A percentile compares a stretch with the other conserved stretches of the same genome.
Evolutionary conservation across 345 rosid genomes (phyloP).

Genomic region (Sapria himalayana): DNA sequence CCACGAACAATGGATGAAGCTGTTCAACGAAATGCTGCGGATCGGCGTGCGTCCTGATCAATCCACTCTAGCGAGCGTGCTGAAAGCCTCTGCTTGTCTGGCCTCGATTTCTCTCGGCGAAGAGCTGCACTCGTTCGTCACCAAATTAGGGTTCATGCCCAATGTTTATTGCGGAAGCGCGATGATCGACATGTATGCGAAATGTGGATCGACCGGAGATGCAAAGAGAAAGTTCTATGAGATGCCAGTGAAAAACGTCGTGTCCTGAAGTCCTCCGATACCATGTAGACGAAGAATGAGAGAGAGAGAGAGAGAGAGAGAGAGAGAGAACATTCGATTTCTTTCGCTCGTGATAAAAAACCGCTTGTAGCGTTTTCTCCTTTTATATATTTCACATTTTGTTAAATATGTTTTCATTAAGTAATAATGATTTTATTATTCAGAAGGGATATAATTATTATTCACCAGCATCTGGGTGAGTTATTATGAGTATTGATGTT

Average conservation of each 20-base stretch:
- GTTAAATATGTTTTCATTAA: too few relatives aligned
- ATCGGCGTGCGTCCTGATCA: slow-evolving; percentile 38
- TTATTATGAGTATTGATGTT: too few relatives aligned
- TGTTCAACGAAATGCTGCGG: slow-evolving; percentile 41
- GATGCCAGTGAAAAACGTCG: slow-evolving; percentile 58
- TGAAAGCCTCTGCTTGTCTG: slow-evolving; percentile 59
- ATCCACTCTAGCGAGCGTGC: slow-evolving; percentile 60
- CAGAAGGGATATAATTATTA: too few relatives aligned
- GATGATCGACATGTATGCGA: slow-evolving; percentile 69
- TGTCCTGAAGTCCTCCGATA: slow-evolving; percentile 73
- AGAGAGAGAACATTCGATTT: too few relatives aligned
- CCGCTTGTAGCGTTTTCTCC: too few relatives aligned
- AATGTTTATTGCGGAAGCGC: slow-evolving; percentile 60
- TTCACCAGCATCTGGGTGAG: too few relatives aligned
- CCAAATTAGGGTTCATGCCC: slow-evolving; percentile 46
- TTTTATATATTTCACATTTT: too few relatives aligned
- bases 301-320: too few relatives aligned
- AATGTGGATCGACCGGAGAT: slow-evolving; percentile 58
- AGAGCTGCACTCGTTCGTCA: slow-evolving; percentile 40
- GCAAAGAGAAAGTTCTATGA: slow-evolving; percentile 42
- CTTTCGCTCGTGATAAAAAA: too few relatives aligned
- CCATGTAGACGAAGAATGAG: too few relatives aligned
- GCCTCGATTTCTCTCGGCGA: slow-evolving; percentile 49
- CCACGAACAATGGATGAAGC: slow-evolving; percentile 39
- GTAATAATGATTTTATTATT: too few relatives aligned